phyloP scores from a whole-genome alignment of 1,139 yeast genomes.

The Kodamaea plutei region DNA sequence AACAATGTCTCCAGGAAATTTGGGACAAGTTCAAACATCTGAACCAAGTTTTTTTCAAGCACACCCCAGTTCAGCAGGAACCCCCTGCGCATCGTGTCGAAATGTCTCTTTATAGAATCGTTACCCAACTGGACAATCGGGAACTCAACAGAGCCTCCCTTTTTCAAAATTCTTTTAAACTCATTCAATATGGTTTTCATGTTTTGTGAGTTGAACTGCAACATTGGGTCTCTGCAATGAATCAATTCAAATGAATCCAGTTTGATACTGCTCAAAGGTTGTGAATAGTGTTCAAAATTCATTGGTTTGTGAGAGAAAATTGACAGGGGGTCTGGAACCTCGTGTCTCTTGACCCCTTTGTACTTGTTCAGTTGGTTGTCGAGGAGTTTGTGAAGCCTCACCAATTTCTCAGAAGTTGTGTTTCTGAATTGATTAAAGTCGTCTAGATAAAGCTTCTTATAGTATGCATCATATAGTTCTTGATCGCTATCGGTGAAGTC shows the following conservation, averaged over 20 bases:
- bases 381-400: conserved; percentile 23
- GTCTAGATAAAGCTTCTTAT: conserved; percentile 24
- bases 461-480: conserved; percentile 22
- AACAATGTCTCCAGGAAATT: conserved; percentile 5
- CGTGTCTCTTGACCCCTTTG: conserved; percentile 11
- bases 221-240: conserved; percentile 33
- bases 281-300: conserved; percentile 34
- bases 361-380: conserved; percentile 22
- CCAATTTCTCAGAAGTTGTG: conserved; percentile 27
- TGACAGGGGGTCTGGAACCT: conserved; percentile 18
- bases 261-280: conserved; percentile 27
- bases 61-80: conserved; percentile 6
- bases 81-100: conserved; percentile 8
- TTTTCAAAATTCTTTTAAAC: conserved; percentile 34
- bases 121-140: conserved; percentile 22
- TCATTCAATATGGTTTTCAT: conserved; percentile 26
- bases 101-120: conserved; percentile 10
- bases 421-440: conserved; percentile 23
- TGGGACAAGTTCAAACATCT: conserved; percentile 5
- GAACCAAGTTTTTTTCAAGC: conserved; percentile 6
- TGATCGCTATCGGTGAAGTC: conserved; percentile 26
- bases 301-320: conserved; percentile 27
- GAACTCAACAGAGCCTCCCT: conserved; percentile 34
- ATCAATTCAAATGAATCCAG: conserved; percentile 32
- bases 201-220: conserved; percentile 29